A percentile compares a stretch with the other conserved stretches of the same genome.
Evolutionary conservation across 306 rosid species (phyloP).

Genomic region (Casuarina cunninghamiana): DNA sequence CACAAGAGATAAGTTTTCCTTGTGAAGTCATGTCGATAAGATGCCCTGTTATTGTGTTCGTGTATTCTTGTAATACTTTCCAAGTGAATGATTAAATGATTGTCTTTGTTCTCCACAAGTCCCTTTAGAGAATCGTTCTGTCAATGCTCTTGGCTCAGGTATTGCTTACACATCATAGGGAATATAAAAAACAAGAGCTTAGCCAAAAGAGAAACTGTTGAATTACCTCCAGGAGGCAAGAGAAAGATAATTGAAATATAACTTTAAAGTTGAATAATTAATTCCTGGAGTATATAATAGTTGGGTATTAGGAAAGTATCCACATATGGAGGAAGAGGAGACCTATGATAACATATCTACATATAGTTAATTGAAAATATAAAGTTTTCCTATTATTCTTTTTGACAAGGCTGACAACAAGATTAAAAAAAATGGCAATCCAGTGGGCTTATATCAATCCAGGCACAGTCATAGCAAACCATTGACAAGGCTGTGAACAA

Average conservation of each 20-base stretch:
- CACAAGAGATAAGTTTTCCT: neutral
- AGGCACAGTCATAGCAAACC: no score
- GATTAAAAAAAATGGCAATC: neutral
- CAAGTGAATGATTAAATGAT: neutral
- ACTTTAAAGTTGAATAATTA: constrained; percentile 46
- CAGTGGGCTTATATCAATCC: no score
- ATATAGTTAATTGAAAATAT: neutral
- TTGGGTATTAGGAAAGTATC: constrained; percentile 62
- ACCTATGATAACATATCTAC: constrained; percentile 43
- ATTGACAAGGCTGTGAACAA: no score
- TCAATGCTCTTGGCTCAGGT: neutral
- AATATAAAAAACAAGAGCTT: no score
- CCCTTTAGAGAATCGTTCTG: neutral
- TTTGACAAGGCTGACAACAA: neutral
- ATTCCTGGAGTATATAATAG: constrained; percentile 73
- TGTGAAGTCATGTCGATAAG: neutral
- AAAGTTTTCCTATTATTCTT: no score
- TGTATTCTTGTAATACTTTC: neutral
- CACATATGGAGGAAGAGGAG: constrained; percentile 65
- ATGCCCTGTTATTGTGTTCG: neutral
- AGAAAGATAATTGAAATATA: constrained; percentile 70
- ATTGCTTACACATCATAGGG: no score
- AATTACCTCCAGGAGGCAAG: constrained; percentile 95
- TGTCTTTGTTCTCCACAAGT: neutral
- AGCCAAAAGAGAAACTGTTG: neutral